A percentile compares a stretch with the other conserved stretches of the same genome.
Evolutionary conservation across 208 protist genomes (phyloP).

Genomic region (Wallacemonas sp.): DNA sequence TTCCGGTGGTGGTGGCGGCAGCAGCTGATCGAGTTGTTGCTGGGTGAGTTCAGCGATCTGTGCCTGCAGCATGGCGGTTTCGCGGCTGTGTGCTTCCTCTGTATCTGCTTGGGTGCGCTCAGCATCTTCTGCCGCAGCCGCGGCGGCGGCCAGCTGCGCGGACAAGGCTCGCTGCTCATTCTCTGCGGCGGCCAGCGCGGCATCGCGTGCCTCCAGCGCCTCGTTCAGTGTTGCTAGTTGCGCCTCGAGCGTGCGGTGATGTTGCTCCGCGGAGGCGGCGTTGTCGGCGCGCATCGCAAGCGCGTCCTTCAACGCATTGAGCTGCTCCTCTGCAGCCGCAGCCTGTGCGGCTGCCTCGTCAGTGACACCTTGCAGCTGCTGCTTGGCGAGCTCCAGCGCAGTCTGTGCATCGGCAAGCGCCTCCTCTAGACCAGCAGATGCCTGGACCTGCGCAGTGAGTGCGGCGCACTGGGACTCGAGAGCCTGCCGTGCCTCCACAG

Average conservation of each 20-base stretch:
- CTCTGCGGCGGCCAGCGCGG: neutral
- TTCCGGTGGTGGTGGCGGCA: too few species aligned
- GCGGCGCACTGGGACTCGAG: neutral
- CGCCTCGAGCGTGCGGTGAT: neutral
- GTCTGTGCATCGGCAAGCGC: neutral
- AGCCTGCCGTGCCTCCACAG: neutral
- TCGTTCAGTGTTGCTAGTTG: neutral
- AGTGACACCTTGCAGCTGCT: too few species aligned
- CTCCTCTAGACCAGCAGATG: neutral
- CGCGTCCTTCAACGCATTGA: neutral
- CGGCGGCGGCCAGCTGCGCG: neutral
- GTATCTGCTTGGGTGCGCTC: neutral
- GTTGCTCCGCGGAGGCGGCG: neutral
- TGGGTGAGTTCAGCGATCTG: slow-evolving; percentile 9
- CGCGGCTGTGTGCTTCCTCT: neutral
- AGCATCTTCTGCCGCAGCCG: neutral
- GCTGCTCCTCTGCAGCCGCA: neutral
- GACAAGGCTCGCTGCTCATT: neutral
- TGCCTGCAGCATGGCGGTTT: slow-evolving; percentile 1
- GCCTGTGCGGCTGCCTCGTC: too few species aligned
- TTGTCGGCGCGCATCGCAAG: neutral
- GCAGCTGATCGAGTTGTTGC: neutral
- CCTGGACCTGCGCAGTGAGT: neutral
- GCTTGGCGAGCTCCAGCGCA: too few species aligned
- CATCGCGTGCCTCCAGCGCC: slow-evolving; percentile 2